Evolutionary conservation across 2,329 filamentous ascomycete species (phyloP).

Genomic region (Colletotrichum cordylinicola): DNA sequence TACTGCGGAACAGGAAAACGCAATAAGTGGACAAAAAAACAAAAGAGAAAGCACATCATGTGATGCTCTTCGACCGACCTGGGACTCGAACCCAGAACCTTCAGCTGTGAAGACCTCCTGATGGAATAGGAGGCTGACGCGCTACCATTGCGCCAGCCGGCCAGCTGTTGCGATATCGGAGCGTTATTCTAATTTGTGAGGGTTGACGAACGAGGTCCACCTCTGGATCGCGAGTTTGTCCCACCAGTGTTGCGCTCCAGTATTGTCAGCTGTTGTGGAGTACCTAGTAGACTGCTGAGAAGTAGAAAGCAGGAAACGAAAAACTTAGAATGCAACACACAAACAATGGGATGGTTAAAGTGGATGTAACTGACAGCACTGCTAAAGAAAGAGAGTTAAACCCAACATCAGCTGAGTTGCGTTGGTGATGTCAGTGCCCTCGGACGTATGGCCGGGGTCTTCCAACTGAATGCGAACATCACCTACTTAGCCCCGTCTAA

Average conservation of each 20-base stretch:
- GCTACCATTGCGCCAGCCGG: constrained; percentile 22
- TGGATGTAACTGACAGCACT: background rate
- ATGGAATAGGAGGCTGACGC: constrained; percentile 16
- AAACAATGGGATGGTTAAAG: background rate
- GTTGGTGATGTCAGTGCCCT: background rate
- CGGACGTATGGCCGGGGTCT: background rate
- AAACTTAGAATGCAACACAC: background rate
- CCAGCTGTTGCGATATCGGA: background rate
- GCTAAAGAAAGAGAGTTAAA: background rate
- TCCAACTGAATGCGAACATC: background rate
- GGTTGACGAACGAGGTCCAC: background rate
- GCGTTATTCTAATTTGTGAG: background rate
- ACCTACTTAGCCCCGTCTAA: background rate
- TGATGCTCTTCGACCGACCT: background rate
- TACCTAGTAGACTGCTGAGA: background rate
- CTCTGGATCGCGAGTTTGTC: background rate
- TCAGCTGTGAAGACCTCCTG: background rate
- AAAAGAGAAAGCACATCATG: background rate
- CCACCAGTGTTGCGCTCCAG: background rate
- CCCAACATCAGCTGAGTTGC: background rate
- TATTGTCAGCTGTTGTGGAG: background rate
- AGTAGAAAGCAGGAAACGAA: background rate
- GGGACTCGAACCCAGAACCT: constrained; percentile 23
- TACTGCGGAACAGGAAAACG: background rate
- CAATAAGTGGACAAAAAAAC: background rate